phyloP scores from a whole-genome alignment of 352 stramenopile species.

The Globisporangium rhizosaccharum region DNA sequence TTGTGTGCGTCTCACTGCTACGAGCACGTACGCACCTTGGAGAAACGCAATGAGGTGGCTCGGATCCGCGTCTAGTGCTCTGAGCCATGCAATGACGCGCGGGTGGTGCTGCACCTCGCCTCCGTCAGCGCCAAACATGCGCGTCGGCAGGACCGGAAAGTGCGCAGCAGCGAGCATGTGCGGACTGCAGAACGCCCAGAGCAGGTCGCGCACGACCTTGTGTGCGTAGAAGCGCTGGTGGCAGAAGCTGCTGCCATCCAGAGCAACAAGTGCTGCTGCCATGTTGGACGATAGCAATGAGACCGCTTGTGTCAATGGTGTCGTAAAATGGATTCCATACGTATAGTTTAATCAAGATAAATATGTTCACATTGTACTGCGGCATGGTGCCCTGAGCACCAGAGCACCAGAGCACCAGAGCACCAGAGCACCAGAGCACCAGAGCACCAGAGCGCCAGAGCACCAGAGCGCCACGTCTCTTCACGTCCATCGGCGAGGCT shows the following conservation, averaged over 20 bases:
- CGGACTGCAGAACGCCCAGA: slow-evolving; percentile 56
- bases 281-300: slow-evolving; percentile 1
- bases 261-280: too few relatives aligned
- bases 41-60: slow-evolving; percentile 43
- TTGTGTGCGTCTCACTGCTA: neutral
- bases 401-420: too few relatives aligned
- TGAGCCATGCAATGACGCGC: slow-evolving; percentile 43
- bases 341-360: too few relatives aligned
- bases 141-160: slow-evolving; percentile 42
- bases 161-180: slow-evolving; percentile 37
- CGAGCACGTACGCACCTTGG: slow-evolving; percentile 27
- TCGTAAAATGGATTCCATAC: too few relatives aligned
- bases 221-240: slow-evolving; percentile 16
- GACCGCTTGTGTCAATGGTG: neutral
- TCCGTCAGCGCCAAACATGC: slow-evolving; percentile 18
- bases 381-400: too few relatives aligned
- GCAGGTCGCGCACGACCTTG: slow-evolving; percentile 65
- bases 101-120: slow-evolving; percentile 16
- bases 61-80: slow-evolving; percentile 33
- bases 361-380: too few relatives aligned
- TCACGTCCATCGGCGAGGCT: too few relatives aligned
- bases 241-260: too few relatives aligned
- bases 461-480: too few relatives aligned
- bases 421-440: too few relatives aligned
- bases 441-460: too few relatives aligned